phyloP scores from a whole-genome alignment of 768 basidiomycete genomes.

The Dendrothele bispora region DNA sequence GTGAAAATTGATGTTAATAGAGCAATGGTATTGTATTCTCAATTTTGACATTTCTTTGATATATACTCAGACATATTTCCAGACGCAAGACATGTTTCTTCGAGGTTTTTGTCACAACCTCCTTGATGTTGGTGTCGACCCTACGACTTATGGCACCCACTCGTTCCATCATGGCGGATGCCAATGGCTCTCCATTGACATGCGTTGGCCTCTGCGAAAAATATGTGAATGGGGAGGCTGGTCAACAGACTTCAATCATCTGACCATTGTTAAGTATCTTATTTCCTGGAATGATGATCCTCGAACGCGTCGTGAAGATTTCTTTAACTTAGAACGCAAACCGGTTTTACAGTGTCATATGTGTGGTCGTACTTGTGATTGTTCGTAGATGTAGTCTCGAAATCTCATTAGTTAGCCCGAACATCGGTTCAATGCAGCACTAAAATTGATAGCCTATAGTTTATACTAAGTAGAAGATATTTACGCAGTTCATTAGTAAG shows the following conservation, averaged over 20 bases:
- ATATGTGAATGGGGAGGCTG: conserved; percentile 52
- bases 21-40: conserved; percentile 23
- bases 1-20: conserved; percentile 15
- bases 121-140: conserved; percentile 36
- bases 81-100: conserved; percentile 37
- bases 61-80: background rate
- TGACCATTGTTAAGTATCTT: conserved; percentile 43
- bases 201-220: conserved; percentile 31
- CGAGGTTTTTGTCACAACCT: conserved; percentile 40
- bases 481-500: no score
- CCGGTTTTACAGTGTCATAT: conserved; percentile 21
- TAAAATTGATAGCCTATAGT: no score
- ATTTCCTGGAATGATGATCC: conserved; percentile 42
- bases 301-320: conserved; percentile 30
- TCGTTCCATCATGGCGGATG: conserved; percentile 41
- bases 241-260: conserved; percentile 36
- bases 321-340: conserved; percentile 30
- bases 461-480: no score
- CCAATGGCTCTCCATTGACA: conserved; percentile 34
- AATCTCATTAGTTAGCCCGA: no score
- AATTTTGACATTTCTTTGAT: background rate
- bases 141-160: conserved; percentile 37
- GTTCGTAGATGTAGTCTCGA: conserved; percentile 21
- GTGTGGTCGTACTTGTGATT: conserved; percentile 31
- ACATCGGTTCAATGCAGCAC: no score